phyloP scores from a whole-genome alignment of 2,329 filamentous ascomycete genomes.

The Colletotrichum lini region DNA sequence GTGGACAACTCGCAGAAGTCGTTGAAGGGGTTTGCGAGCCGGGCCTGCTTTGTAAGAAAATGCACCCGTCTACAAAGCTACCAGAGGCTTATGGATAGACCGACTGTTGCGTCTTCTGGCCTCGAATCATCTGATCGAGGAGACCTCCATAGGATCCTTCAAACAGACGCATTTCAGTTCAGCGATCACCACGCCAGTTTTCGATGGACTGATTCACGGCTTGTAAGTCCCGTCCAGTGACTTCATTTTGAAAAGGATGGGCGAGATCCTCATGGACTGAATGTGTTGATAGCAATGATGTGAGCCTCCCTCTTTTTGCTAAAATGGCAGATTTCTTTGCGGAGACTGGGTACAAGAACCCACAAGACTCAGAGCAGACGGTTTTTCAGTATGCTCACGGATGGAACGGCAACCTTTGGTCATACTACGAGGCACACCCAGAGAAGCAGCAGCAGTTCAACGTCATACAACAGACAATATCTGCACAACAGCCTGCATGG shows the following conservation, averaged over 20 bases:
- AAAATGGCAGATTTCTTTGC: conserved; percentile 10
- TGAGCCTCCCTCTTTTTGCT: conserved; percentile 17
- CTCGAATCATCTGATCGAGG: conserved; percentile 5
- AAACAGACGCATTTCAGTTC: conserved; percentile 7
- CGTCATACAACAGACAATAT: conserved; percentile 19
- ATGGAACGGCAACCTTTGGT: conserved; percentile 19
- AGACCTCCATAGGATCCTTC: neutral
- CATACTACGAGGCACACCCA: conserved; percentile 18
- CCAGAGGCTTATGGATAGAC: neutral
- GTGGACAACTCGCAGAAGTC: neutral
- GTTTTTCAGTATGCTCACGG: conserved; percentile 18
- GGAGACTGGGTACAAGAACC: conserved; percentile 9
- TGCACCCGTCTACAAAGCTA: too few relatives aligned
- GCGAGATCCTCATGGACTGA: fast-evolving
- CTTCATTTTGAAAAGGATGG: fast-evolving
- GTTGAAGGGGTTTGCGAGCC: conserved; percentile 8
- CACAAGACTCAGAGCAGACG: neutral
- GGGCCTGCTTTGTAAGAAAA: neutral
- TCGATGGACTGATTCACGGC: conserved; percentile 3
- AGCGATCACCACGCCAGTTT: conserved; percentile 8
- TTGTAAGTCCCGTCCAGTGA: neutral
- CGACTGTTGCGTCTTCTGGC: conserved; percentile 21
- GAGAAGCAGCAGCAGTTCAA: conserved; percentile 23
- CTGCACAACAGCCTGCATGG: neutral
- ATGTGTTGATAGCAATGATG: neutral